These are phyloP conservation scores for Phymatotrichopsis omnivora DNA, from an alignment of 2,329 filamentous ascomycete genomes.

Conservation along the genomic window DNA sequence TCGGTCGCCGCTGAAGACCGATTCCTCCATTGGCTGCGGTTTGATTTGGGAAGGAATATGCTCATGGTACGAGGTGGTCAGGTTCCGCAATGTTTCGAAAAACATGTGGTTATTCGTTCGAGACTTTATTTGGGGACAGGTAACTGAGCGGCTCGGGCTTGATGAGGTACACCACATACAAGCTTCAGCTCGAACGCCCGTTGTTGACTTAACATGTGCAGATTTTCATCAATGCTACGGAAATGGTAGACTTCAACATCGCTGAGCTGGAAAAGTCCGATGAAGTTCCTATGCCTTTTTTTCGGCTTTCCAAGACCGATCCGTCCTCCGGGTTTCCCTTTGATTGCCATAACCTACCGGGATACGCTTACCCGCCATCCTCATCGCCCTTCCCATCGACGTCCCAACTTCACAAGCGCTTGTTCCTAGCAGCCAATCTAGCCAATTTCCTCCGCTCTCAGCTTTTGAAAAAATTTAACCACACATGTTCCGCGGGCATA, in stretches of 20 bases:
- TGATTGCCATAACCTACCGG: constrained; percentile 58
- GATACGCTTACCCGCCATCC: constrained; percentile 47
- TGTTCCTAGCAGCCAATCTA: constrained; percentile 71
- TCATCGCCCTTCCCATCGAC: constrained; percentile 23
- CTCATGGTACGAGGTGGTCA: no score
- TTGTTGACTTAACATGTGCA: constrained; percentile 29
- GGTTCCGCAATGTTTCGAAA: constrained; percentile 81
- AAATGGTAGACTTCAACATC: constrained; percentile 74
- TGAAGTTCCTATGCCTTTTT: no score
- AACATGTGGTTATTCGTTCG: constrained; percentile 62
- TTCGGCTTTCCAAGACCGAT: constrained; percentile 61
- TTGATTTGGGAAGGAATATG: no score
- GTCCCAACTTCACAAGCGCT: constrained; percentile 43
- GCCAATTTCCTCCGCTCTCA: constrained; percentile 61
- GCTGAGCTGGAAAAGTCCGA: constrained; percentile 63
- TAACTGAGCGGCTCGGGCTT: constrained; percentile 73
- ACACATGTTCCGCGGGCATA: constrained; percentile 79
- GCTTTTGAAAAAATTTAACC: constrained; percentile 66
- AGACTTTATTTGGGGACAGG: constrained; percentile 64
- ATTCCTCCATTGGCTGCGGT: not conserved
- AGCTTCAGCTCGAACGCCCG: not conserved
- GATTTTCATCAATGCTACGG: constrained; percentile 70
- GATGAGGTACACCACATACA: constrained; percentile 56
- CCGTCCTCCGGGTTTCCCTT: constrained; percentile 72
- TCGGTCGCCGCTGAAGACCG: not conserved